These are phyloP conservation scores for Coemansia sp. DNA, from an alignment of 192 early-diverging fungal genomes.

Conservation along the genomic window DNA sequence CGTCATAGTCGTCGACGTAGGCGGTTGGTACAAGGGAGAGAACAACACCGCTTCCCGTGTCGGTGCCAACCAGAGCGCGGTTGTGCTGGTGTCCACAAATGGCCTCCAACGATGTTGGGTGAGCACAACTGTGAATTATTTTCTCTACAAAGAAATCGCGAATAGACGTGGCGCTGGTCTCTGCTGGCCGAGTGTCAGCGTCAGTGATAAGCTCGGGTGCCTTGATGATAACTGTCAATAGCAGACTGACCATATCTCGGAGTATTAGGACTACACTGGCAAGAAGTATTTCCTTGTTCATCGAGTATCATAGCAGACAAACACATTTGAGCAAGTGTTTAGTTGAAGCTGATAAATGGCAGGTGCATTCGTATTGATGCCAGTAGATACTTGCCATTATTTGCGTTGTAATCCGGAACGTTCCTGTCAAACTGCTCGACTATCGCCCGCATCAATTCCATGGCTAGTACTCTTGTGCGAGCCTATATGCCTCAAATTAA, in stretches of 20 bases:
- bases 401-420: not conserved
- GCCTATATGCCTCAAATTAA: constrained; percentile 15
- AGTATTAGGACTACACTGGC: constrained; percentile 24
- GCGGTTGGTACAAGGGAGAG: constrained; percentile 15
- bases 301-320: not conserved
- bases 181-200: constrained; percentile 6
- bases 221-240: constrained; percentile 23
- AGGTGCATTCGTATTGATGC: not conserved
- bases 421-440: constrained; percentile 43
- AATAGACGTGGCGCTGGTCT: constrained; percentile 6
- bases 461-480: constrained; percentile 14
- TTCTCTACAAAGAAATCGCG: constrained; percentile 52
- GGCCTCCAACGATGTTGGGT: constrained; percentile 1
- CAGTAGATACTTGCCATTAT: constrained; percentile 10
- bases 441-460: constrained; percentile 38
- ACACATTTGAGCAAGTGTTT: not conserved
- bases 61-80: constrained; percentile 3
- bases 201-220: constrained; percentile 33
- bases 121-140: constrained; percentile 24
- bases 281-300: not conserved
- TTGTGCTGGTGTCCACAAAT: constrained; percentile 26
- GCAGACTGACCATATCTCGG: constrained; percentile 20
- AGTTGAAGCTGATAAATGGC: not conserved
- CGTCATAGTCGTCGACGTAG: constrained; percentile 1
- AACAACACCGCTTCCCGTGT: constrained; percentile 11